Evolutionary conservation across 345 rosid species (phyloP).

Genomic region (Boechera divaricarpa): DNA sequence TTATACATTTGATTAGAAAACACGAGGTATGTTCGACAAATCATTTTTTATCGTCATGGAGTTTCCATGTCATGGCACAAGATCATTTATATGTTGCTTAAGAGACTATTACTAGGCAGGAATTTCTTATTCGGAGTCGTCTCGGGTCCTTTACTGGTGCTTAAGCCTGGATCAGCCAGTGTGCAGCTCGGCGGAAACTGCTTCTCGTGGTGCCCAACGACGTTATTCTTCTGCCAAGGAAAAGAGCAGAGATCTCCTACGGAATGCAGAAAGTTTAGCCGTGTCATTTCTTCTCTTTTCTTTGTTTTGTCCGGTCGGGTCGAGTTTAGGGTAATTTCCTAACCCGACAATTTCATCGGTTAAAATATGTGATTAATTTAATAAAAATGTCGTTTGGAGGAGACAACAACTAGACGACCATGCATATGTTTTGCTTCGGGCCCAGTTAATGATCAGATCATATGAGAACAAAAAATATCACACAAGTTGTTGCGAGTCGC

Average conservation of each 20-base stretch:
- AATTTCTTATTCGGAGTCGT: constrained; percentile 81
- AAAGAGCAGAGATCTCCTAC: constrained; percentile 65
- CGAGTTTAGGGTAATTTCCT: too few relatives aligned
- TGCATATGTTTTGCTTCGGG: neutral
- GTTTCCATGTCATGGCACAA: too few relatives aligned
- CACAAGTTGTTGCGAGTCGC: too few relatives aligned
- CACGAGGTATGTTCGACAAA: too few relatives aligned
- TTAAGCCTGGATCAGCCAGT: constrained; percentile 64
- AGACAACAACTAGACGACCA: neutral
- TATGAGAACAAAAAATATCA: too few relatives aligned
- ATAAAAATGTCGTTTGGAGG: neutral
- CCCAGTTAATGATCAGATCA: neutral
- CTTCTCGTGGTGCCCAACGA: constrained; percentile 69
- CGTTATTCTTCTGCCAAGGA: constrained; percentile 78
- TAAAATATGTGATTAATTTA: too few relatives aligned
- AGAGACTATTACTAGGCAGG: constrained; percentile 79
- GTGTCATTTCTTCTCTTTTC: constrained; percentile 15
- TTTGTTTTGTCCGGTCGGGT: neutral
- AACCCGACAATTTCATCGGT: neutral
- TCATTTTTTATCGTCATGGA: too few relatives aligned
- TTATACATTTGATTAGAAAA: too few relatives aligned
- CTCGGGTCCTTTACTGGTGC: constrained; percentile 63
- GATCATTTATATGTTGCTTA: too few relatives aligned
- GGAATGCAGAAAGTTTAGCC: constrained; percentile 66
- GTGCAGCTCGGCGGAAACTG: constrained; percentile 72